phyloP scores from a whole-genome alignment of 208 protist genomes.

The Trypanosomatidae sp. region DNA sequence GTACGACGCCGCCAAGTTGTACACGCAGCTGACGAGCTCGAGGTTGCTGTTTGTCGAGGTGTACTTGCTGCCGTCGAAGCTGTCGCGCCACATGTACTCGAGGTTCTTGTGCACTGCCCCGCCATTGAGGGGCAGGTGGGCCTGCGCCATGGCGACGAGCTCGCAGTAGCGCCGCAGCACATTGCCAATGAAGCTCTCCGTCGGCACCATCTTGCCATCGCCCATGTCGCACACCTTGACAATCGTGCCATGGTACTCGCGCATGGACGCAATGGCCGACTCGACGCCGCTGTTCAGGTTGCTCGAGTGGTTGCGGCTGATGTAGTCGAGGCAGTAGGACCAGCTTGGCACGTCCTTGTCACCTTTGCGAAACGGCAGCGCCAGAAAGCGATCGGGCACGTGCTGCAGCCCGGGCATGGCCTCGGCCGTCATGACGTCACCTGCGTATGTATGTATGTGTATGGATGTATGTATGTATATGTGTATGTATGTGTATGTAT shows the following conservation, averaged over 20 bases:
- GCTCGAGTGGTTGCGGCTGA: constrained; percentile 43
- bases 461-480: too few relatives aligned
- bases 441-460: too few relatives aligned
- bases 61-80: constrained; percentile 51
- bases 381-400: constrained; percentile 40
- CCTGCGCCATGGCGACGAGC: constrained; percentile 55
- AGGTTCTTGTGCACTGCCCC: constrained; percentile 39
- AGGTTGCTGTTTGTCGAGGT: constrained; percentile 46
- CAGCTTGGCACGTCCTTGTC: constrained; percentile 62
- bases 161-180: constrained; percentile 58
- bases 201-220: constrained; percentile 34
- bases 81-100: constrained; percentile 47
- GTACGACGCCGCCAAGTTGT: constrained; percentile 75
- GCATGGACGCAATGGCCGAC: constrained; percentile 49
- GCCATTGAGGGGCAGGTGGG: constrained; percentile 52
- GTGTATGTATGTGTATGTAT: too few relatives aligned
- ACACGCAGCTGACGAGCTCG: constrained; percentile 68
- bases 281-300: constrained; percentile 43
- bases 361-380: constrained; percentile 49
- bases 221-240: constrained; percentile 33
- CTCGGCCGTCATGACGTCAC: too few relatives aligned
- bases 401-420: constrained; percentile 12
- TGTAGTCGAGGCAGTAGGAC: constrained; percentile 43
- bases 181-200: constrained; percentile 43
- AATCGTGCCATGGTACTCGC: constrained; percentile 40